phyloP scores from a whole-genome alignment of 768 basidiomycete genomes.

The Termitomyces sp. region DNA sequence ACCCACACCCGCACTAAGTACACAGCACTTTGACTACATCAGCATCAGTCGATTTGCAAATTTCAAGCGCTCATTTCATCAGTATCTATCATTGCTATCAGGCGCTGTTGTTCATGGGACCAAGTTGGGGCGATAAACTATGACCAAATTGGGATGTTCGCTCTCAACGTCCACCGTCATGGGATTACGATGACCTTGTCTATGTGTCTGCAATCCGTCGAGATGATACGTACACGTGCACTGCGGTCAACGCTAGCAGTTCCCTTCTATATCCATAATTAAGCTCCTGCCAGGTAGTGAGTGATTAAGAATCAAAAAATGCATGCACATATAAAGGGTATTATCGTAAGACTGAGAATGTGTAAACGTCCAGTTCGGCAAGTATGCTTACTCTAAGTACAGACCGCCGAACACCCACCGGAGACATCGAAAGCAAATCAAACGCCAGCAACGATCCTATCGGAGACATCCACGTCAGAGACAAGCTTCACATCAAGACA shows the following conservation, averaged over 20 bases:
- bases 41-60: background rate
- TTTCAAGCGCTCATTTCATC: slow-evolving; percentile 12
- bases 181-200: background rate
- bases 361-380: slow-evolving; percentile 27
- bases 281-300: background rate
- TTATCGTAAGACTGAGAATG: slow-evolving; percentile 23
- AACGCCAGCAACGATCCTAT: slow-evolving; percentile 65
- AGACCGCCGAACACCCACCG: slow-evolving; percentile 6
- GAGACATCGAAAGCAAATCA: slow-evolving; percentile 21
- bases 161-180: background rate
- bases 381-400: slow-evolving; percentile 21
- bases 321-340: slow-evolving; percentile 28
- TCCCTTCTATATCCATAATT: background rate
- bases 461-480: slow-evolving; percentile 10
- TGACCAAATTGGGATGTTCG: background rate
- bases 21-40: background rate
- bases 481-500: slow-evolving; percentile 3
- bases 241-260: background rate
- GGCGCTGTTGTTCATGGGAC: background rate
- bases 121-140: background rate
- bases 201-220: background rate
- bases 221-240: background rate
- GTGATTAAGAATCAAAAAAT: slow-evolving; percentile 16
- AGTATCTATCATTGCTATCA: slow-evolving; percentile 14
- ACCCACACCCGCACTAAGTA: too few species aligned